Evolutionary conservation across 176 grass and related monocot species (phyloP), one percentile per base, ranked within the genome.

Genomic region (Eragrostis curvula): DNA sequence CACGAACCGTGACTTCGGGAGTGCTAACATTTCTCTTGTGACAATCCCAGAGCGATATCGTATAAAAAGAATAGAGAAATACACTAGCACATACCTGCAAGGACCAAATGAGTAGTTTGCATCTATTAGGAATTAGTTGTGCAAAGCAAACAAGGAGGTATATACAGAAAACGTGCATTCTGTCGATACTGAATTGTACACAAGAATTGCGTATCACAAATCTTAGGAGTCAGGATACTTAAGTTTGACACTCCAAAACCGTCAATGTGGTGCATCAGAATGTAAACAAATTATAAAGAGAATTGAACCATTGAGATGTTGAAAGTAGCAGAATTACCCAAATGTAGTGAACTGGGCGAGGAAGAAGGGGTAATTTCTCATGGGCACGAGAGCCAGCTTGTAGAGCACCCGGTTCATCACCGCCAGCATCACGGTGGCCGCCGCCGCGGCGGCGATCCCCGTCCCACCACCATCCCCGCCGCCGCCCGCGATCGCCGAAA

Each of bases 381-480:
- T 86, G 2, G 93, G 93, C 68, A 95, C 96, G 46, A 98, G 92
- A 11, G 90, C 96, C 15, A 98, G 93, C 79, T 98, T 95, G 72
- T 95, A 98, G n/a, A 98, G 90, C 75, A 98, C 93, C 32, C 96
- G 87, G 73, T 97, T 97, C 90, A 92, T 87, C 68, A 97, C 88
- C 11, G 92, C 92, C 4, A 97, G 78, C 15, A 80, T 52, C 51
- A 97, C 88, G 0, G 94, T 94, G 29, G 65, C 67, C 45, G 56
- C 59, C 56, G 90, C 87, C 18, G 77, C 90, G 8, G 85, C 72
- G 1, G 64, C 77, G 60, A 97, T 88, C 8, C 85, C 79, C 59
- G 77, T 83, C 13, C 68, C 83, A 47, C 24, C 46, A 1, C 21
- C 55, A 27, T 6, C 29, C 5, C 11, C 73, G 9, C 27, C 67